Percentiles rank a stretch among this genome's conserved stretches.
These are phyloP conservation scores for Coemansia sp. DNA, from an alignment of 192 early-diverging fungal species.

Conservation along the genomic window DNA sequence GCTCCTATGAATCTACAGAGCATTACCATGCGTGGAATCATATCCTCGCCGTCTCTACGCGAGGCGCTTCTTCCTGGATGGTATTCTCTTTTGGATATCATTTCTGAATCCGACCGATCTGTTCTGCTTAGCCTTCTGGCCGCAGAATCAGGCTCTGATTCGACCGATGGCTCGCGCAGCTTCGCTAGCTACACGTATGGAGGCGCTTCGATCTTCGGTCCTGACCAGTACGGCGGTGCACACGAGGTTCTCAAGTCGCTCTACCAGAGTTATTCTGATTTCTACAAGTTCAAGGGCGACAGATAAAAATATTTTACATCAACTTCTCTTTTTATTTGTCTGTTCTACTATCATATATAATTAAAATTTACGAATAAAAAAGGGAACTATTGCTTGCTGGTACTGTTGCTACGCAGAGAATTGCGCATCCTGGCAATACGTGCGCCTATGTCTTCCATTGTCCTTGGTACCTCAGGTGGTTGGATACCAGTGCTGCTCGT, in stretches of 20 bases:
- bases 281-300: conserved; percentile 48
- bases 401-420: conserved; percentile 24
- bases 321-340: not conserved
- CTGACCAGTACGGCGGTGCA: conserved; percentile 40
- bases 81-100: conserved; percentile 46
- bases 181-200: conserved; percentile 3
- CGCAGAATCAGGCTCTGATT: conserved; percentile 5
- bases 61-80: conserved; percentile 47
- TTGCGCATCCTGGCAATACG: conserved; percentile 35
- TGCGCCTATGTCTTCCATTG: conserved; percentile 26
- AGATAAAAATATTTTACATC: conserved; percentile 7
- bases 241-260: conserved; percentile 45
- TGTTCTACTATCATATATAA: not conserved
- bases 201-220: conserved; percentile 39
- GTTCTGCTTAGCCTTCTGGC: conserved; percentile 33
- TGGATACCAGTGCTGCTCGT: not conserved
- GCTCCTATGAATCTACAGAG: not conserved
- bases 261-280: conserved; percentile 43
- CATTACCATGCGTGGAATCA: conserved; percentile 9
- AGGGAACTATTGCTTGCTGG: not conserved
- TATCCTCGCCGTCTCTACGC: conserved; percentile 29
- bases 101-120: conserved; percentile 19
- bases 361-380: too few species aligned
- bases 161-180: conserved; percentile 6
- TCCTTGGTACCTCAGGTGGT: not conserved